Percentiles rank a stretch among this genome's conserved stretches.
Conservation (phyloP, 2,329 filamentous ascomycete genomes). For the Monilinia fructicola region DNA sequence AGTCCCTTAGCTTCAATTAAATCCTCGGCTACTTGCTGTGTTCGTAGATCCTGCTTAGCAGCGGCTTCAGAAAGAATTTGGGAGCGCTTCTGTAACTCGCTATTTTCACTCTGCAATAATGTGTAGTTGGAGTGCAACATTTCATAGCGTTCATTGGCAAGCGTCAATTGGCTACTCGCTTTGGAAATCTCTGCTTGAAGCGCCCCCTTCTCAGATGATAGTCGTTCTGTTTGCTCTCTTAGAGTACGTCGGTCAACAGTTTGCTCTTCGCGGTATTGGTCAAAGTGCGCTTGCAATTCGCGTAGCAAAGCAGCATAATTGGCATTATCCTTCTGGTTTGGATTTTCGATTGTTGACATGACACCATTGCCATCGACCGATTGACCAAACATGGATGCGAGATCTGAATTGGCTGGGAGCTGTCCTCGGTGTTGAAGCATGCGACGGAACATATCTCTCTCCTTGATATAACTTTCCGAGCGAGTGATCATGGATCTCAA, state of each 20-base stretch:
- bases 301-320: constrained; percentile 77
- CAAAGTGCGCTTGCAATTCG: constrained; percentile 86
- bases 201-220: constrained; percentile 78
- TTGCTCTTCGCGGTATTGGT: constrained; percentile 84
- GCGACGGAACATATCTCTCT: constrained; percentile 95
- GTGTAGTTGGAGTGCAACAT: constrained; percentile 87
- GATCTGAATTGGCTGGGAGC: constrained; percentile 57
- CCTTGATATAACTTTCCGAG: constrained; percentile 89
- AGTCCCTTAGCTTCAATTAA: constrained; percentile 81
- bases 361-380: constrained; percentile 61
- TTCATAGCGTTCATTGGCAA: constrained; percentile 80
- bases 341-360: constrained; percentile 56
- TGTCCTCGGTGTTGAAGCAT: constrained; percentile 79
- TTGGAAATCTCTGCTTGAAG: constrained; percentile 81
- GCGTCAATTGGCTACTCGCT: constrained; percentile 74
- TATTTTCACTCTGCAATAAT: constrained; percentile 80
- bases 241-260: constrained; percentile 77
- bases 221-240: constrained; percentile 77
- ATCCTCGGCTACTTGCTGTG: constrained; percentile 90
- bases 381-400: constrained; percentile 68
- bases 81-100: constrained; percentile 79
- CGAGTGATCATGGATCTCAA: constrained; percentile 77
- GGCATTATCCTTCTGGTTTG: constrained; percentile 57
- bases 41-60: constrained; percentile 85
- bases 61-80: constrained; percentile 76